Conservation (phyloP, 2,329 filamentous ascomycete genomes). For the Cytospora chrysosperma region DNA sequence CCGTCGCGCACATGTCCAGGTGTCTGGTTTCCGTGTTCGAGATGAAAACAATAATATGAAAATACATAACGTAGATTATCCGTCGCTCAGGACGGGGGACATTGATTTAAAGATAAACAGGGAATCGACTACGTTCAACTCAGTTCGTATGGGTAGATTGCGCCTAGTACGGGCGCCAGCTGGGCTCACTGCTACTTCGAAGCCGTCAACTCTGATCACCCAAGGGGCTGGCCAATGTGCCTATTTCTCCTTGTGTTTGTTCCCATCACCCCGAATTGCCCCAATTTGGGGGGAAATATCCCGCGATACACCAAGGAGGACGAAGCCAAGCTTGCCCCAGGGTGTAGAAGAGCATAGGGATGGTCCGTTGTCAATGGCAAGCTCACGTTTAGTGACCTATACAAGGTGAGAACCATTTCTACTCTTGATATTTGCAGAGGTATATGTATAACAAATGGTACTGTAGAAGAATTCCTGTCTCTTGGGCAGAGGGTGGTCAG, state of each 20-base stretch:
- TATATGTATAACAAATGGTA: conserved; percentile 35
- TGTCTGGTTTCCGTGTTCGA: too few relatives aligned
- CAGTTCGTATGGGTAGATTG: conserved; percentile 41
- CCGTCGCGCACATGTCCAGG: too few relatives aligned
- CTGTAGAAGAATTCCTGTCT: conserved; percentile 33
- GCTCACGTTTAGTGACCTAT: conserved; percentile 20
- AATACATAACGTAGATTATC: too few relatives aligned
- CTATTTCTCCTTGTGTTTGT: neutral
- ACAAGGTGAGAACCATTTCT: conserved; percentile 21
- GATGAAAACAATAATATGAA: too few relatives aligned
- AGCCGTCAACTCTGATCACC: conserved; percentile 18
- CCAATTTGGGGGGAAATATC: neutral
- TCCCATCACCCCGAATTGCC: neutral
- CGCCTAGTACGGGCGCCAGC: conserved; percentile 46
- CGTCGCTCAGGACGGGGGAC: too few relatives aligned
- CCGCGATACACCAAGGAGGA: conserved; percentile 6
- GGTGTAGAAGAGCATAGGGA: neutral
- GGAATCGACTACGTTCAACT: conserved; percentile 50
- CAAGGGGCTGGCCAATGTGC: neutral
- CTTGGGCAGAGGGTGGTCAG: too few relatives aligned
- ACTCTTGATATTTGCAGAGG: conserved; percentile 35
- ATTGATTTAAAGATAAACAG: too few relatives aligned
- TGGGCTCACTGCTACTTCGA: conserved; percentile 45
- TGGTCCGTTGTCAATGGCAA: conserved; percentile 15
- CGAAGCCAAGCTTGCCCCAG: conserved; percentile 1